Evolutionary conservation across 2,329 filamentous ascomycete genomes (phyloP), one percentile per base, ranked within the genome.

Genomic region (Penicillium sp.): DNA sequence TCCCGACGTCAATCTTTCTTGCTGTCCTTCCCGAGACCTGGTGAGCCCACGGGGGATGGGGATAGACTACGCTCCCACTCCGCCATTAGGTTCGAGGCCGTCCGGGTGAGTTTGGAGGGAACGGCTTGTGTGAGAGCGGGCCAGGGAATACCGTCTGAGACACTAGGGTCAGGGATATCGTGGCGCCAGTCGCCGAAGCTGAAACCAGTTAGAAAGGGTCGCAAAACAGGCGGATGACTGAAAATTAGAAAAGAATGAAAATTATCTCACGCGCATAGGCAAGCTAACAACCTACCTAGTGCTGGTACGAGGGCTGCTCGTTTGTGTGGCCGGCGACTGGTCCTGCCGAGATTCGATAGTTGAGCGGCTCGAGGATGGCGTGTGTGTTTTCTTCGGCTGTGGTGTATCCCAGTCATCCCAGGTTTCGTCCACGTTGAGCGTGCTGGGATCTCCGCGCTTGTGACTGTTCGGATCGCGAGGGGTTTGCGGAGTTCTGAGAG

Each of bases 61-160:
- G 85, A 87, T 15, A 93, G 80, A 67, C 86, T 91, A 76, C 88
- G 91, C 80, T 98, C 94, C 91, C 92, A 96, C 73, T 97, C 93
- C 66, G 89, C 90, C 87, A 97, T 92, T 61, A 97, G 83, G 65
- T 90, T 91, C 41, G 89, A 91, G n/a, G 93, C 91, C 0, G 91
- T 94, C 44, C 88, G 86, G 74, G 92, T 91, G 68, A 97, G 80
- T 70, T 92, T 93, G 68, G 88, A 88, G 0, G 93, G 91, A 8
- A 87, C 86, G 47, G 93, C 79, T 66, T 89, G 88, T 73, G 88
- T 89, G 60, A 96, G 84, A 52, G 90, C 85, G 53, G 89, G 88
- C 79, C 91, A 92, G 30, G 90, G 81, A 15, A 83, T 81, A 56
- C 76, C 74, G 55, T 81, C 78, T 44, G 75, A 72, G 15, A 74